Conservation (phyloP, 441 rosid genomes). For the Flueggea neowawraea region DNA sequence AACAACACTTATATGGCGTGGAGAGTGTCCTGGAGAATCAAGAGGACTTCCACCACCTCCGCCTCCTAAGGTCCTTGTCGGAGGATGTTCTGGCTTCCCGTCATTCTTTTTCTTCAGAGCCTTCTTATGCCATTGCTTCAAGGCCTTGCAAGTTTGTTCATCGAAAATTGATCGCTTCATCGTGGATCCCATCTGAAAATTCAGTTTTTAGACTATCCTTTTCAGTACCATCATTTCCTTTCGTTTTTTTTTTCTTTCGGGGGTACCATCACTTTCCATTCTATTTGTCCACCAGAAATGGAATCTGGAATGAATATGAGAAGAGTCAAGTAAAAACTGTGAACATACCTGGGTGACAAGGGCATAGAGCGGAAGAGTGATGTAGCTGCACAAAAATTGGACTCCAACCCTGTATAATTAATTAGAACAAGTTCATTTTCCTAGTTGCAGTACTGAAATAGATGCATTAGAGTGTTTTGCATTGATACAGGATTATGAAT, state of each 20-base stretch:
- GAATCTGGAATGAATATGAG: not conserved
- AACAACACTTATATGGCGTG: constrained; percentile 2
- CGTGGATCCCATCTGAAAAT: constrained; percentile 88
- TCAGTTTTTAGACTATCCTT: not conserved
- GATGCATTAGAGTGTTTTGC: not conserved
- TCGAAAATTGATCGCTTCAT: constrained; percentile 96
- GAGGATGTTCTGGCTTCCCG: constrained; percentile 21
- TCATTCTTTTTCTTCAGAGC: constrained; percentile 55
- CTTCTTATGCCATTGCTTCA: constrained; percentile 77
- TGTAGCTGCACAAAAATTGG: constrained; percentile 86
- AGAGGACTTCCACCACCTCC: constrained; percentile 7
- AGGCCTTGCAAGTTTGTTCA: constrained; percentile 82
- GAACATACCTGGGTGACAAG: constrained; percentile 86
- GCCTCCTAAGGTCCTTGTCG: constrained; percentile 21
- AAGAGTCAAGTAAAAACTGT: not conserved
- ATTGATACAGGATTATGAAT: not conserved
- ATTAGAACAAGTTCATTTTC: not conserved
- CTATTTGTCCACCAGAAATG: not conserved
- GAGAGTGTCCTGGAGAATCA: constrained; percentile 14
- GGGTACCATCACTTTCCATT: not conserved
- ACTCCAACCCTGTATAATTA: constrained; percentile 54
- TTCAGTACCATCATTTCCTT: not conserved
- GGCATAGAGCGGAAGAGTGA: constrained; percentile 95
- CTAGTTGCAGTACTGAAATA: not conserved
- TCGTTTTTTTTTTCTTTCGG: no score